Evolutionary conservation across 139 green algal genomes (phyloP), one percentile per base, ranked within the genome.

Genomic region (Micromonas commoda): DNA sequence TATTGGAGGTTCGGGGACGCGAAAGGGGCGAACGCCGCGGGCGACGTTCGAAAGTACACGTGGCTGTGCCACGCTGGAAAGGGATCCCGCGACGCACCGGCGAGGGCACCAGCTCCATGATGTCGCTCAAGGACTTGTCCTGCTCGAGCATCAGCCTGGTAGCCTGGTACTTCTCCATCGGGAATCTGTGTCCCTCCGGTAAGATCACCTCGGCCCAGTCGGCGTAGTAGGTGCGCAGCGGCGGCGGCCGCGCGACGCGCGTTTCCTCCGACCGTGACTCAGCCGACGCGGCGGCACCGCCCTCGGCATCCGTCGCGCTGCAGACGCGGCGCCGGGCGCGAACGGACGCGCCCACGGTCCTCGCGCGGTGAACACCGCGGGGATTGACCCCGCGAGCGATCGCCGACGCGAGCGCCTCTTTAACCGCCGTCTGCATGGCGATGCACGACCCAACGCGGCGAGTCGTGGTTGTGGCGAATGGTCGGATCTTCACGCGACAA

Each of bases 101-200:
- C 0, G 67, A 73, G 0, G 39, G 9, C 24, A 38, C 28, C 34
- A 86, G 34, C 37, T 69, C 51, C 38, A 83, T 6, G n/a, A 53
- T 32, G 1, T 39, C 67, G 53, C 29, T 28, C 37, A 83, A 37
- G 21, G 54, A 57, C 23, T 32, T 23, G 29, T 86, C 82, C 0
- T 66, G 64, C 33, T 77, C 37, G 1, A 86, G 73, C 63, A 72
- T 54, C 16, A 39, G 35, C 9, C 69, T 65, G 0, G 75, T 78
- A 38, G 45, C 37, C 9, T 53, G 63, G 52, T 84, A 87, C 80
- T 87, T 87, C 0, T 79, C 38, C 83, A 87, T 87, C 3, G 83
- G 83, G 71, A 87, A 87, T 20, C 61, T 13, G 73, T 87, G 83
- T 23, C 64, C 67, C 13, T 52, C 63, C 5, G 83, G 83, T 2